Evolutionary conservation across 2,329 filamentous ascomycete species (phyloP), one percentile per base, ranked within the genome.

Genomic region (Bretziella fagacearum): DNA sequence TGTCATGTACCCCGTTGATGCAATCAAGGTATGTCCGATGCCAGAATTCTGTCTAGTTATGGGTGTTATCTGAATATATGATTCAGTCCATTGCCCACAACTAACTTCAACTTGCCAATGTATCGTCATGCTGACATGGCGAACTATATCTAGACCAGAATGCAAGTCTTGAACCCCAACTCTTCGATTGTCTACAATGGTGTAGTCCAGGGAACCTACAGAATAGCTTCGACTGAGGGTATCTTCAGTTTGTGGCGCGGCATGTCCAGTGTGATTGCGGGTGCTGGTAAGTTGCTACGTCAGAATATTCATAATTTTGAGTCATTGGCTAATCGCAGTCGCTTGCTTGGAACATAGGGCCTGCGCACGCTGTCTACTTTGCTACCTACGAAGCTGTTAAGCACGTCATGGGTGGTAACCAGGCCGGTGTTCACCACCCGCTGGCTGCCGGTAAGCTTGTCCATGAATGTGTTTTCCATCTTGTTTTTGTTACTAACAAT

Each of bases 1-100:
- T 51, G 87, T 94, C 58, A 96, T 98, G 91, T 98, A 98, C 61
- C 91, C 91, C 17, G 83, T 98, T 60, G 91, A 98, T 67, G 77
- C 93, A 55, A 82, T 98, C 61, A 98, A 98, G 81, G 91, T 95
- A 62, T 48, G 43, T 33, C 25, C 48, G 15, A 48, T 36, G 8
- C 30, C 47, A 1, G 15, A 13, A 13, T 18, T 15, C 15, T 33
- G 29, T 13, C 13, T n/a, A 6, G 11, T 25, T 11, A 6, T 10
- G 4, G 26, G 25, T 2, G n/a, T 15, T 2, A 11, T n/a, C n/a
- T n/a, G n/a, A n/a, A n/a, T 5, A 11, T 40, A 27, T 25, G n/a
- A 32, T n/a, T 44, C 5, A 4, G n/a, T n/a, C n/a, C n/a, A n/a
- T n/a, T n/a, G n/a, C n/a, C n/a, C n/a, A n/a, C 5, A 20, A 3